Evolutionary conservation across 2,329 filamentous ascomycete genomes (phyloP), one percentile per base, ranked within the genome.

Genomic region (Ceratocystis papillata): DNA sequence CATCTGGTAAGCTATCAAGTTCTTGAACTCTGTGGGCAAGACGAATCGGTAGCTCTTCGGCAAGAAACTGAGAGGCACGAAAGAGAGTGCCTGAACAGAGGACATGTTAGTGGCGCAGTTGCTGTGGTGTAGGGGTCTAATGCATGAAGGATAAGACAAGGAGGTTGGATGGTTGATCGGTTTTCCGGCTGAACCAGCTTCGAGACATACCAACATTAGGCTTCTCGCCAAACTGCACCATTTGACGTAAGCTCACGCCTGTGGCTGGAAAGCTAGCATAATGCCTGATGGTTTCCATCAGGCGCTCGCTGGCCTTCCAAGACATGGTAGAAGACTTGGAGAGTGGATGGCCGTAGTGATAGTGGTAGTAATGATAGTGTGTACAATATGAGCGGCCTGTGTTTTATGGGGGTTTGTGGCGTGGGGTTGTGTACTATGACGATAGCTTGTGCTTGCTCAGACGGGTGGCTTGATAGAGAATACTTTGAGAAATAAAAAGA

Each of bases 211-310:
- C 90, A 72, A 87, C 89, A 17, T 92, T 96, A 64, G 93, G 92
- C 75, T 86, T 89, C 79, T 96, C 91, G 74, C 93, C 93, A 76
- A 97, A 97, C 77, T 97, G 93, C 67, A 97, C 93, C 94, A 99
- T 99, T 82, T 99, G 94, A 76, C 94, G 85, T 77, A 99, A 82
- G 75, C 92, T 96, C 72, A 95, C 89, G 73, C 94, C 94, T 15
- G 94, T 99, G 69, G 94, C 94, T 70, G 94, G 94, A 77, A 97
- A 99, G 77, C 86, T 90, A 76, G 91, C 90, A 83, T 96, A 96
- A 79, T 96, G 91, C 77, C 88, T 86, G 87, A 96, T 96, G 80
- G 89, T 96, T 72, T 94, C 88, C 90, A 96, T 94, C 86, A 97
- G 79, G 79, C 85, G 83, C 77, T 92, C 88, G 69, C 89, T 88